These are phyloP conservation scores for Xylariales sp. DNA, from an alignment of 2,329 filamentous ascomycete genomes.

Conservation along the genomic window DNA sequence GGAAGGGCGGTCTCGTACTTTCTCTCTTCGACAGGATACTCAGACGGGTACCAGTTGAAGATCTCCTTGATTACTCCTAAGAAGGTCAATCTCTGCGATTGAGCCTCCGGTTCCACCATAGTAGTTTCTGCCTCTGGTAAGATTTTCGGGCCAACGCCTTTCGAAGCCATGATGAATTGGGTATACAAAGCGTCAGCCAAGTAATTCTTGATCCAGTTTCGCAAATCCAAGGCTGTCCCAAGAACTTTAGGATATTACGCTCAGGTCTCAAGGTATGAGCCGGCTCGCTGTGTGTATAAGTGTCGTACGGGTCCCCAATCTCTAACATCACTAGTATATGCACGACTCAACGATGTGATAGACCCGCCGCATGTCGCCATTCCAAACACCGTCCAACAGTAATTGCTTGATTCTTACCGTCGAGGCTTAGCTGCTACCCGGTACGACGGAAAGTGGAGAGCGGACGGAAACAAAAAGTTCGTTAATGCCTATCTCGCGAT, in stretches of 20 bases:
- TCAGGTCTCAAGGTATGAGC: neutral
- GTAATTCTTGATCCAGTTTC: too few relatives aligned
- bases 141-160: neutral
- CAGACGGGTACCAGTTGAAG: slow-evolving; percentile 30
- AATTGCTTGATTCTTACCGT: neutral
- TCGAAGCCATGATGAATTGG: neutral
- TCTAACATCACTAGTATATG: too few relatives aligned
- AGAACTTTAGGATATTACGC: too few relatives aligned
- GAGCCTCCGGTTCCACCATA: slow-evolving; percentile 11
- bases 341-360: slow-evolving; percentile 2
- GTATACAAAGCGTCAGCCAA: too few relatives aligned
- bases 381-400: neutral
- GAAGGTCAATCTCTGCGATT: neutral
- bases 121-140: neutral
- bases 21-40: slow-evolving; percentile 25
- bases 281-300: too few relatives aligned
- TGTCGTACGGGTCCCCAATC: too few relatives aligned
- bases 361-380: slow-evolving; percentile 2
- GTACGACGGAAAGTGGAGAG: neutral
- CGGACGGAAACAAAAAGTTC: too few relatives aligned
- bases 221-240: too few relatives aligned
- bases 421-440: neutral
- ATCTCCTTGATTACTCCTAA: slow-evolving; percentile 24
- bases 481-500: too few relatives aligned
- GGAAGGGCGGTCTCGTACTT: slow-evolving; percentile 17